These are phyloP conservation scores for Fusarium nematophilum DNA, from an alignment of 2,329 filamentous ascomycete genomes.

Conservation along the genomic window DNA sequence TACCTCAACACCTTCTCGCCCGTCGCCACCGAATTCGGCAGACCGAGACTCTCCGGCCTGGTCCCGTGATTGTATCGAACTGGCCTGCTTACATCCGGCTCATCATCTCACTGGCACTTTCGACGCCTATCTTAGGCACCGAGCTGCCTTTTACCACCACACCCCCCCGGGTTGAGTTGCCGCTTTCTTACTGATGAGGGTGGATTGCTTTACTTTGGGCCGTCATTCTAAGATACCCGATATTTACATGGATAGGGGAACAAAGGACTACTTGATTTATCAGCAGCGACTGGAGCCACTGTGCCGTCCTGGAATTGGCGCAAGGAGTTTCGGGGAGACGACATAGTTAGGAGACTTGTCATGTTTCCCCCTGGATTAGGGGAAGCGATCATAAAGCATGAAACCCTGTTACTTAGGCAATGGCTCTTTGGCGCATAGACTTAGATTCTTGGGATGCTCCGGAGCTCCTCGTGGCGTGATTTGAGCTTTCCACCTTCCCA, in stretches of 20 bases:
- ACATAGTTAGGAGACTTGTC: background rate
- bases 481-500: background rate
- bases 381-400: slow-evolving; percentile 2
- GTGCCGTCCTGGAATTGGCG: slow-evolving; percentile 32
- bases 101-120: slow-evolving; percentile 3
- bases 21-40: background rate
- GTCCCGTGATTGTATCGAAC: background rate
- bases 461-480: background rate
- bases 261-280: slow-evolving; percentile 31
- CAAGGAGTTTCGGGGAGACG: slow-evolving; percentile 34
- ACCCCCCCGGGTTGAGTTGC: slow-evolving; percentile 5
- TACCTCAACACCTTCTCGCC: background rate
- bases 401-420: slow-evolving; percentile 18
- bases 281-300: slow-evolving; percentile 15
- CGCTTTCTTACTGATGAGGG: slow-evolving; percentile 22
- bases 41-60: no score
- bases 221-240: slow-evolving; percentile 41
- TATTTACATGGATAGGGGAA: slow-evolving; percentile 43
- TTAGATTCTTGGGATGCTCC: slow-evolving; percentile 10
- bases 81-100: slow-evolving; percentile 6
- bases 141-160: slow-evolving; percentile 1
- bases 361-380: slow-evolving; percentile 2
- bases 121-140: background rate
- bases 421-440: slow-evolving; percentile 24
- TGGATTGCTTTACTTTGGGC: slow-evolving; percentile 20